A percentile compares a stretch with the other conserved stretches of the same genome.
Conservation (phyloP, 2,329 filamentous ascomycete genomes). For the Bertia moriformis region DNA sequence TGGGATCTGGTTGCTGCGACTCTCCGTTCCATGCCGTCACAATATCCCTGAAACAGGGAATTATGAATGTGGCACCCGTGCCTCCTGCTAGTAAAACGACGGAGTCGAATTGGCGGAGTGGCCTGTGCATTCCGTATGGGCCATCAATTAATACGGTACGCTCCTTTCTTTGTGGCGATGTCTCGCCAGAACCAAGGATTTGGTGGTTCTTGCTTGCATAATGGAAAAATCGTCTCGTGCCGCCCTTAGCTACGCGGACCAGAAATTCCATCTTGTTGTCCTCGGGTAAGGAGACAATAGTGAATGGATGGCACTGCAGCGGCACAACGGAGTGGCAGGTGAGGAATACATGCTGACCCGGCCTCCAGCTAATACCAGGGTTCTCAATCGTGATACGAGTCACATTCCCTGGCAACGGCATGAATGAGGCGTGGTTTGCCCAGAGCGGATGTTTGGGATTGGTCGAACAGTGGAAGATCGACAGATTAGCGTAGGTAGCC, state of each 20-base stretch:
- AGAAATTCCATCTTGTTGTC: slow-evolving; percentile 41
- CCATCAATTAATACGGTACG: slow-evolving; percentile 32
- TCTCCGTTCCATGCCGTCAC: slow-evolving; percentile 30
- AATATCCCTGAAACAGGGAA: slow-evolving; percentile 40
- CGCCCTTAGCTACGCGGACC: slow-evolving; percentile 35
- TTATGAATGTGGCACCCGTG: slow-evolving; percentile 41
- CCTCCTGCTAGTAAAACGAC: slow-evolving; percentile 43
- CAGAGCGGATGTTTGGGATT: slow-evolving; percentile 11
- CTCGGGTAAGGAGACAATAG: slow-evolving; percentile 38
- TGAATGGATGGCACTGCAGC: slow-evolving; percentile 51
- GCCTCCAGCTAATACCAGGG: slow-evolving; percentile 38
- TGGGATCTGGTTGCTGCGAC: too few relatives aligned
- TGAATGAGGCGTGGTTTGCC: slow-evolving; percentile 25
- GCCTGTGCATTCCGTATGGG: slow-evolving; percentile 32
- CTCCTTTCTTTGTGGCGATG: slow-evolving; percentile 9
- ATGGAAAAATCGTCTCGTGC: slow-evolving; percentile 31
- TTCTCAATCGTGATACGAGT: slow-evolving; percentile 39
- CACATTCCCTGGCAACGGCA: slow-evolving; percentile 34
- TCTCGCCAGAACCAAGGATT: slow-evolving; percentile 7
- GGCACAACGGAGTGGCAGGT: slow-evolving; percentile 39
- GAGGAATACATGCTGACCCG: slow-evolving; percentile 50
- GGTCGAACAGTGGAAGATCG: slow-evolving; percentile 17
- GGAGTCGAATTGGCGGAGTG: slow-evolving; percentile 43
- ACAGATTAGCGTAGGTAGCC: slow-evolving; percentile 21
- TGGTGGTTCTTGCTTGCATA: slow-evolving; percentile 27